Percentiles rank a stretch among this genome's conserved stretches.
These are phyloP conservation scores for Diplodia intermedia DNA, from an alignment of 2,329 filamentous ascomycete species.

Conservation along the genomic window DNA sequence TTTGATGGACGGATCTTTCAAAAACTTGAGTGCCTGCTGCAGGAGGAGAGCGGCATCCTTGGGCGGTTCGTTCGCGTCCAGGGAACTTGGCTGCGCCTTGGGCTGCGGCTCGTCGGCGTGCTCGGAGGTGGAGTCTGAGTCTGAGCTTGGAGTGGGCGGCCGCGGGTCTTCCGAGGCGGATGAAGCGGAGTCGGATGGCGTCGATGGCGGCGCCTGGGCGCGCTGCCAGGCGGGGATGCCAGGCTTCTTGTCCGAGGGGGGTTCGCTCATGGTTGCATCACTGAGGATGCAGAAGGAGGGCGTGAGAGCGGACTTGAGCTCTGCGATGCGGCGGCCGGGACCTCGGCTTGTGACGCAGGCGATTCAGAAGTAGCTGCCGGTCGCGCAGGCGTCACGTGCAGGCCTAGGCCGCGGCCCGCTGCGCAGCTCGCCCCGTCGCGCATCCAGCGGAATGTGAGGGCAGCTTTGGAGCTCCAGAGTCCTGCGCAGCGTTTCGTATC, in stretches of 20 bases:
- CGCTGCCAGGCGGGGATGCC: constrained; percentile 46
- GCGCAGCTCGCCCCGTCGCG: constrained; percentile 24
- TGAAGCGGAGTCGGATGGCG: constrained; percentile 32
- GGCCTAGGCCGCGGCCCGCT: constrained; percentile 22
- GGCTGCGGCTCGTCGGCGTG: constrained; percentile 35
- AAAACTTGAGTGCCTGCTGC: constrained; percentile 76
- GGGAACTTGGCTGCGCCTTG: constrained; percentile 35
- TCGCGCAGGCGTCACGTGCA: constrained; percentile 8
- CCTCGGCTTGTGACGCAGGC: constrained; percentile 30
- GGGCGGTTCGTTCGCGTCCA: constrained; percentile 20
- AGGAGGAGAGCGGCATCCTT: constrained; percentile 43
- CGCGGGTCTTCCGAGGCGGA: constrained; percentile 7
- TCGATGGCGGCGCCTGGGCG: constrained; percentile 34
- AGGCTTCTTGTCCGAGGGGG: constrained; percentile 17
- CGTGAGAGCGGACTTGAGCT: not conserved
- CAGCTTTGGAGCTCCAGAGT: constrained; percentile 10
- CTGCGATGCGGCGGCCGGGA: constrained; percentile 9
- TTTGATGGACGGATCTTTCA: constrained; percentile 75
- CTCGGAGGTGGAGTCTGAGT: constrained; percentile 36
- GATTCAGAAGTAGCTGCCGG: not conserved
- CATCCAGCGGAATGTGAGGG: constrained; percentile 25
- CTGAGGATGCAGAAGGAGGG: not conserved
- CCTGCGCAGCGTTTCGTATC: constrained; percentile 25
- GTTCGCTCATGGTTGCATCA: constrained; percentile 4
- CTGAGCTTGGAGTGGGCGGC: constrained; percentile 27